Evolutionary conservation across 2,329 filamentous ascomycete species (phyloP).

Genomic region (Akanthomyces lecanii): DNA sequence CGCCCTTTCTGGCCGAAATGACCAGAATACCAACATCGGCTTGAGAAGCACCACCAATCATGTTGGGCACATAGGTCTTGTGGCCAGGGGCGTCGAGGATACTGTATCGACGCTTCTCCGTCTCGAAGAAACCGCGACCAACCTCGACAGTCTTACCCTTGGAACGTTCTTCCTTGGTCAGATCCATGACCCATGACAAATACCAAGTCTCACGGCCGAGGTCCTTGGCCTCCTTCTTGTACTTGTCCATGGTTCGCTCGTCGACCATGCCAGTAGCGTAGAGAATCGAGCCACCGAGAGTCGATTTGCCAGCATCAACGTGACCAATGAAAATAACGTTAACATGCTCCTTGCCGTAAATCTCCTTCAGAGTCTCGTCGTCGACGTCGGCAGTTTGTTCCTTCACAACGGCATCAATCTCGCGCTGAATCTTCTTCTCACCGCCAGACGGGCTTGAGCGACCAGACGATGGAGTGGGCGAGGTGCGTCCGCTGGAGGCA

Average conservation of each 20-base stretch:
- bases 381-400: constrained; percentile 74
- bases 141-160: constrained; percentile 99
- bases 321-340: constrained; percentile 98
- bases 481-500: constrained; percentile 62
- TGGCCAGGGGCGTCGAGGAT: constrained; percentile 96
- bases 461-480: constrained; percentile 77
- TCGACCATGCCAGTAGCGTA: constrained; percentile 99
- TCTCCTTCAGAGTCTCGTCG: constrained; percentile 76
- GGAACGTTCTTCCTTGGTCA: constrained; percentile 91
- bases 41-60: constrained; percentile 94
- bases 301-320: constrained; percentile 97
- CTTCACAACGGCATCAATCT: constrained; percentile 78
- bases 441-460: constrained; percentile 69
- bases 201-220: constrained; percentile 98
- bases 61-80: constrained; percentile 96
- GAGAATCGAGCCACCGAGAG: constrained; percentile 86
- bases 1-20: constrained; percentile 93
- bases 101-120: constrained; percentile 91
- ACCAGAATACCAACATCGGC: constrained; percentile 93
- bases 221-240: constrained; percentile 94
- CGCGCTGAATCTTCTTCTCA: constrained; percentile 54
- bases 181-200: constrained; percentile 93
- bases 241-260: constrained; percentile 96
- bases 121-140: constrained; percentile 93
- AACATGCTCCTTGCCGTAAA: constrained; percentile 88